Conservation (phyloP, 2,329 filamentous ascomycete genomes). For the Pseudopithomyces chartarum region DNA sequence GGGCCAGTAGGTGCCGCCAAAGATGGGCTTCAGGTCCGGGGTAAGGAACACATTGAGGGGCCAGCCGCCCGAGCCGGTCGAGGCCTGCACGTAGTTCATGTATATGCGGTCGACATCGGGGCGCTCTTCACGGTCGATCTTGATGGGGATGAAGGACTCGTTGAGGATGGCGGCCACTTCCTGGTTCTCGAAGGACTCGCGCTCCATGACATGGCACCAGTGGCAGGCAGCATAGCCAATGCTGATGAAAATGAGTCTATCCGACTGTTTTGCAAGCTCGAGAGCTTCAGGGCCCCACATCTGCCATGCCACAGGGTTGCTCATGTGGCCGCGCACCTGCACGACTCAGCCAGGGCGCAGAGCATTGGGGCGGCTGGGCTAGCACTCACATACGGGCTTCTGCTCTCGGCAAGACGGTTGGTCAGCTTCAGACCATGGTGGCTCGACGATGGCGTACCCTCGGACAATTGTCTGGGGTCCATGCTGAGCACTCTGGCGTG, state of each 20-base stretch:
- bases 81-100: slow-evolving; percentile 97
- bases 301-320: slow-evolving; percentile 92
- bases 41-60: slow-evolving; percentile 97
- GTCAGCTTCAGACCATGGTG: slow-evolving; percentile 47
- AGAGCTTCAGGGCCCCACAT: slow-evolving; percentile 79
- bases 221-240: slow-evolving; percentile 96
- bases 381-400: slow-evolving; percentile 67
- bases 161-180: slow-evolving; percentile 84
- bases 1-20: slow-evolving; percentile 96
- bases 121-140: slow-evolving; percentile 91
- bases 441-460: slow-evolving; percentile 12
- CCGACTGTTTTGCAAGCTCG: slow-evolving; percentile 75
- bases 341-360: slow-evolving; percentile 14
- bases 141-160: slow-evolving; percentile 84
- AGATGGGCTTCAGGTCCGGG: slow-evolving; percentile 88
- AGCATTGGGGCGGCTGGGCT: neutral
- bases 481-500: slow-evolving; percentile 36
- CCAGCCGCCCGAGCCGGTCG: slow-evolving; percentile 89
- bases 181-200: slow-evolving; percentile 85
- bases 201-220: slow-evolving; percentile 88
- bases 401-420: slow-evolving; percentile 65
- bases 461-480: slow-evolving; percentile 30
- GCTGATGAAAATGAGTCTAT: slow-evolving; percentile 89
- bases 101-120: slow-evolving; percentile 95
- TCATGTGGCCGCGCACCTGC: slow-evolving; percentile 72